Percentiles rank a stretch among this genome's conserved stretches.
Conservation (phyloP, 352 stramenopile genomes). For the Pythium dissotocum region DNA sequence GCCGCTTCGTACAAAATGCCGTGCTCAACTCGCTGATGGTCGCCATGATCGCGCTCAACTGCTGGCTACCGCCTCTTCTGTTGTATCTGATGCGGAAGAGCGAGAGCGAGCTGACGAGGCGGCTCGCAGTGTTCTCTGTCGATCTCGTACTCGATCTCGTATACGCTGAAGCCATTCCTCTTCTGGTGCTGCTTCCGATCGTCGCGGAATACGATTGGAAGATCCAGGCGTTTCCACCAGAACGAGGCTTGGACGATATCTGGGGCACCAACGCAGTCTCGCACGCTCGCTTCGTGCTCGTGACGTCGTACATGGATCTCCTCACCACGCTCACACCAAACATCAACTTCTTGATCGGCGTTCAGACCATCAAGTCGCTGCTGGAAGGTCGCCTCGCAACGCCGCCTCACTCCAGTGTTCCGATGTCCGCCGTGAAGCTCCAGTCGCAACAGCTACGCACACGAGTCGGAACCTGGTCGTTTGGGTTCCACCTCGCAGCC, state of each 20-base stretch:
- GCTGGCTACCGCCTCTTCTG: neutral
- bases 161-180: constrained; percentile 5
- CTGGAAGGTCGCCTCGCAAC: neutral
- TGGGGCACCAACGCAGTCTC: constrained; percentile 8
- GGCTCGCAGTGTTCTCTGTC: neutral
- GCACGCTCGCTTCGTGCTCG: constrained; percentile 5
- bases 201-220: neutral
- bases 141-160: constrained; percentile 14
- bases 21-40: constrained; percentile 9
- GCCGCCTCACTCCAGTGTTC: neutral
- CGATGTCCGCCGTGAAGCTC: neutral
- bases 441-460: neutral
- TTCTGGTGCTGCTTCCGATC: neutral
- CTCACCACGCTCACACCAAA: constrained; percentile 8
- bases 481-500: neutral
- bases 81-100: neutral
- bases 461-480: neutral
- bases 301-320: constrained; percentile 18
- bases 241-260: neutral
- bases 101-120: neutral
- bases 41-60: constrained; percentile 9
- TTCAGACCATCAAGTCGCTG: constrained; percentile 5
- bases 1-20: neutral
- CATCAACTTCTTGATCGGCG: constrained; percentile 4
- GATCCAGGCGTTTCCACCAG: constrained; percentile 1